Percentiles rank a stretch among this genome's conserved stretches.
Conservation (phyloP, 345 rosid genomes). For the Eucalyptus pauciflora region DNA sequence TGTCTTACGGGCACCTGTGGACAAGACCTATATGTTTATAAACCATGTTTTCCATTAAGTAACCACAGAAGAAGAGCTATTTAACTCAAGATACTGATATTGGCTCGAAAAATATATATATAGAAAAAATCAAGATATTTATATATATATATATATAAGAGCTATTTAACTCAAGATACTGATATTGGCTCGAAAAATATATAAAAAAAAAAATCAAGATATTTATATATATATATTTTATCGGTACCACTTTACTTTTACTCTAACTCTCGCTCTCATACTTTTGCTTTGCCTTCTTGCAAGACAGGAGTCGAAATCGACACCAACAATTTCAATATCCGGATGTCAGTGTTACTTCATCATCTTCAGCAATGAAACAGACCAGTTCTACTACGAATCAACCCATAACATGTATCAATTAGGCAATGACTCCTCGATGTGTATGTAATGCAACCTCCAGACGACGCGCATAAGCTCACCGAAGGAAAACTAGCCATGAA, state of each 20-base stretch:
- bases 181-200: background rate
- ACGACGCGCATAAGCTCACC: background rate
- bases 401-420: background rate
- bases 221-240: background rate
- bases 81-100: background rate
- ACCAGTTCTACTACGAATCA: background rate
- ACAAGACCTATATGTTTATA: background rate
- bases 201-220: background rate
- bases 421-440: background rate
- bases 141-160: background rate
- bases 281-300: too few relatives aligned
- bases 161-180: background rate
- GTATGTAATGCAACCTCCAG: background rate
- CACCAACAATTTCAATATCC: background rate
- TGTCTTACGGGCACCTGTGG: background rate
- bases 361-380: background rate
- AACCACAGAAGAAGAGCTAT: background rate
- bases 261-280: rapidly evolving
- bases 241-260: rapidly evolving
- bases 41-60: background rate
- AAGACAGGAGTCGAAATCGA: too few relatives aligned
- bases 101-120: background rate
- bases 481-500: background rate
- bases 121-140: background rate
- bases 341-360: background rate